Evolutionary conservation across 768 basidiomycete genomes (phyloP).

Genomic region (Cubamyces lactineus): DNA sequence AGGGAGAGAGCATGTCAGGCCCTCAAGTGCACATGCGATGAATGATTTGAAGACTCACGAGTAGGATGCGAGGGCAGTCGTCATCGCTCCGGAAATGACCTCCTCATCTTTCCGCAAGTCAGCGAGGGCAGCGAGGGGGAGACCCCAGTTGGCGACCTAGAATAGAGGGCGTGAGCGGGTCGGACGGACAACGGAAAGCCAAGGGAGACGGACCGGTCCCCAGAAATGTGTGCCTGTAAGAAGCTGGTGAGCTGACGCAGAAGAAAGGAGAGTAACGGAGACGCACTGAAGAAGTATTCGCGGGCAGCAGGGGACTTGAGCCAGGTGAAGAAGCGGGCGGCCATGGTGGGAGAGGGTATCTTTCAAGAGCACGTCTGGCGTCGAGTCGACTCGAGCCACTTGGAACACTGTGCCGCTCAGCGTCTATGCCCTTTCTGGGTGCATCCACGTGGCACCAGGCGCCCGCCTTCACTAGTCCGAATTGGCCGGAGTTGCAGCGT

Average conservation of each 20-base stretch:
- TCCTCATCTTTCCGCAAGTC: slow-evolving; percentile 95
- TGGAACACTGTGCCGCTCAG: neutral
- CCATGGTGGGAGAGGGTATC: slow-evolving; percentile 51
- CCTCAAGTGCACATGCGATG: neutral
- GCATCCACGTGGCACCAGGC: neutral
- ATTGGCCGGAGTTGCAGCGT: neutral
- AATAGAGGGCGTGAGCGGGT: slow-evolving; percentile 13
- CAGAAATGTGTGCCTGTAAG: slow-evolving; percentile 91
- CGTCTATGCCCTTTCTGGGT: neutral
- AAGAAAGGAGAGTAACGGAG: neutral
- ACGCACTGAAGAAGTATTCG: slow-evolving; percentile 94
- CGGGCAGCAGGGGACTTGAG: slow-evolving; percentile 87
- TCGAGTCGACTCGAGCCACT: neutral
- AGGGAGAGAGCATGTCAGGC: neutral
- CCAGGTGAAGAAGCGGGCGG: slow-evolving; percentile 88
- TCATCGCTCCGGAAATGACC: slow-evolving; percentile 97
- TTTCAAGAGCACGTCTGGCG: neutral
- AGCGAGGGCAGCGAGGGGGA: slow-evolving; percentile 89
- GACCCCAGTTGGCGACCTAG: slow-evolving; percentile 97
- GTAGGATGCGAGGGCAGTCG: slow-evolving; percentile 84
- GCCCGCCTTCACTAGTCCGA: neutral
- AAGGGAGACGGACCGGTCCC: slow-evolving; percentile 81
- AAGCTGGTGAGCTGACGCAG: slow-evolving; percentile 25
- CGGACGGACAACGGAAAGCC: slow-evolving; percentile 2
- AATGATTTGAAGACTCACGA: slow-evolving; percentile 88